phyloP scores from a whole-genome alignment of 495 filamentous ascomycete genomes.

The Rusavskia elegans region DNA sequence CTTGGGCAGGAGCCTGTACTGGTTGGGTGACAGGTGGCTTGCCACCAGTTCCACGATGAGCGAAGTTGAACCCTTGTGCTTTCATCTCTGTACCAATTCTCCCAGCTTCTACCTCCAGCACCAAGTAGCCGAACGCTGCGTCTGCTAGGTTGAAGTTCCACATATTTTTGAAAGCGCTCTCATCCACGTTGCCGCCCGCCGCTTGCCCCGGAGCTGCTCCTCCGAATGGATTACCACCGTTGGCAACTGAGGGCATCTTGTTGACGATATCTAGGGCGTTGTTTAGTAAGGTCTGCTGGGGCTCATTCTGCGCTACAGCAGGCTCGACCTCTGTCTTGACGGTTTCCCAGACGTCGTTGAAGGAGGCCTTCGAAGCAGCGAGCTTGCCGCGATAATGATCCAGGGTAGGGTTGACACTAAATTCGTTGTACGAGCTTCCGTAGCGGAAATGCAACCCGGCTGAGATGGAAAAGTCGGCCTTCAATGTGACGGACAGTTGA shows the following conservation, averaged over 20 bases:
- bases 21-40: constrained; percentile 27
- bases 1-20: constrained; percentile 16
- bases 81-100: constrained; percentile 97
- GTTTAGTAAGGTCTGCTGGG: constrained; percentile 76
- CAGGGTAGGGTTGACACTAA: constrained; percentile 93
- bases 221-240: constrained; percentile 92
- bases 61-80: constrained; percentile 98
- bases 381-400: constrained; percentile 99
- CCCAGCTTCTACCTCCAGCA: constrained; percentile 84
- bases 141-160: constrained; percentile 99
- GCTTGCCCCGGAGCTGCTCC: constrained; percentile 59
- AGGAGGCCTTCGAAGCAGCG: constrained; percentile 95
- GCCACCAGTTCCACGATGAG: constrained; percentile 55
- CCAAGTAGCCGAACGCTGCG: constrained; percentile 90
- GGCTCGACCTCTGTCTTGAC: constrained; percentile 90
- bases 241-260: constrained; percentile 90
- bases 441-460: constrained; percentile 98
- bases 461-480: constrained; percentile 96
- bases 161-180: constrained; percentile 99
- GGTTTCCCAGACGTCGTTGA: constrained; percentile 99
- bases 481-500: constrained; percentile 92
- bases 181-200: constrained; percentile 79
- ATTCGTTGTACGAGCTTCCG: constrained; percentile 98
- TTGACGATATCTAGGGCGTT: constrained; percentile 82
- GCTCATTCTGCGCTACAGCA: constrained; percentile 80